Conservation (phyloP, 345 rosid genomes). For the Sonneratia alba region DNA sequence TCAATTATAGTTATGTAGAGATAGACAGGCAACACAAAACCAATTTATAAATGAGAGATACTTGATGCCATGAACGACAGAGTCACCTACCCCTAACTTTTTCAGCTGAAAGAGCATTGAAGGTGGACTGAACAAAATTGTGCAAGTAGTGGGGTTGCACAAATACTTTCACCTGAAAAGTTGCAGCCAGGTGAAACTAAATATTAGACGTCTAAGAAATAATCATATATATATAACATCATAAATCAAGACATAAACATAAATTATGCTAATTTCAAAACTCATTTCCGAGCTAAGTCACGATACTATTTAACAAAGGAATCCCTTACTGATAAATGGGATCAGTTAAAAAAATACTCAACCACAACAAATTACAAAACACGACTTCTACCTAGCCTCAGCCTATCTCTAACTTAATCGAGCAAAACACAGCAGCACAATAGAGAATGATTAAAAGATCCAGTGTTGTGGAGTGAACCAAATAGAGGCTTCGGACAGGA, state of each 20-base stretch:
- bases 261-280: too few species aligned
- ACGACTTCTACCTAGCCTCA: neutral
- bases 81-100: slow-evolving; percentile 64
- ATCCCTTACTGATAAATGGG: too few species aligned
- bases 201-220: neutral
- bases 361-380: neutral
- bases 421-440: neutral
- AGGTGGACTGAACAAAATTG: slow-evolving; percentile 86
- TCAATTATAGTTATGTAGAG: neutral
- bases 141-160: slow-evolving; percentile 70
- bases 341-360: neutral
- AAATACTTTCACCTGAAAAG: slow-evolving; percentile 84
- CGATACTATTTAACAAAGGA: neutral
- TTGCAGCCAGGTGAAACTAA: slow-evolving; percentile 2
- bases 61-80: neutral
- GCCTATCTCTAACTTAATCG: neutral
- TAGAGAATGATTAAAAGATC: neutral
- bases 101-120: slow-evolving; percentile 65
- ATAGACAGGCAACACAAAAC: neutral
- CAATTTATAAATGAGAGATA: neutral
- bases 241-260: neutral
- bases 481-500: too few species aligned
- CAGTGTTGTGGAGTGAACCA: too few species aligned
- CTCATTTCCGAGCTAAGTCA: neutral
- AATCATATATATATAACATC: neutral